Conservation (phyloP, 2,329 filamentous ascomycete species). For the Cucurbitaria berberidis region DNA sequence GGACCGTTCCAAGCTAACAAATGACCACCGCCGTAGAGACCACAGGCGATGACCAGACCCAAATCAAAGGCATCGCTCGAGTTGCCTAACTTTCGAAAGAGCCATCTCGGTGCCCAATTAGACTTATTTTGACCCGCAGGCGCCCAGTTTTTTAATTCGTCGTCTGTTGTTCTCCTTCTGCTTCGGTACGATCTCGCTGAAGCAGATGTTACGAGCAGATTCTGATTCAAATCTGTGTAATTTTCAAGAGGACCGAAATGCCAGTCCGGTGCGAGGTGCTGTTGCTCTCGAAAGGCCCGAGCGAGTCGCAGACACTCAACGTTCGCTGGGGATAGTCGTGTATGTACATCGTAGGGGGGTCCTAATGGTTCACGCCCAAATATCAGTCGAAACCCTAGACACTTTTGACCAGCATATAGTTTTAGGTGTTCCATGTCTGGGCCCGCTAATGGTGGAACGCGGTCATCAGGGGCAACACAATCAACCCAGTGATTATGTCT, state of each 20-base stretch:
- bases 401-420: background rate
- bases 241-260: background rate
- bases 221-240: background rate
- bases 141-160: background rate
- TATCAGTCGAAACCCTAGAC: background rate
- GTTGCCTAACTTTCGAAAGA: no score
- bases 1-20: constrained; percentile 31
- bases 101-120: background rate
- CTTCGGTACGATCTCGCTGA: background rate
- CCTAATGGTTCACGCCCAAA: background rate
- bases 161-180: background rate
- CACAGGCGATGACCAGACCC: background rate
- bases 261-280: background rate
- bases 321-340: background rate
- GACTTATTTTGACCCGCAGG: background rate
- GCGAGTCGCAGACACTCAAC: background rate
- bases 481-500: background rate
- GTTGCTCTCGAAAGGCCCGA: background rate
- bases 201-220: background rate
- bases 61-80: background rate
- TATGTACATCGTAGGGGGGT: background rate
- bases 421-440: background rate
- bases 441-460: background rate
- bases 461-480: background rate
- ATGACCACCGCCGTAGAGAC: constrained; percentile 26